Evolutionary conservation across 257 asterid genomes (phyloP).

Genomic region (Fraxinus pennsylvanica): DNA sequence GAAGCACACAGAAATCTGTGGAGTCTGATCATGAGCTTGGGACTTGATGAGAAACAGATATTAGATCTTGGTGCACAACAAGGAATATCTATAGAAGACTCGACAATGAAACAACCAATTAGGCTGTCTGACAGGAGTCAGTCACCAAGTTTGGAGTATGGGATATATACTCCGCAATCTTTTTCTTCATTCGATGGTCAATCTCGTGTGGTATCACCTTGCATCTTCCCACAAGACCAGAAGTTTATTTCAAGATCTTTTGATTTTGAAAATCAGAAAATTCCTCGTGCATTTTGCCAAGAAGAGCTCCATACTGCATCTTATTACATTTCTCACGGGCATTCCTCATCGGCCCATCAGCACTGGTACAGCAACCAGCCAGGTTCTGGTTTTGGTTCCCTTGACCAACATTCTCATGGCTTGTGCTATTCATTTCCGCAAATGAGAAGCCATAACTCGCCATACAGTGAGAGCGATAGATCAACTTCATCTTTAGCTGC

Average conservation of each 20-base stretch:
- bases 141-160: conserved; percentile 39
- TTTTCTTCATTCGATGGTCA: conserved; percentile 35
- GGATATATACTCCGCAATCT: conserved; percentile 29
- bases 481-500: conserved; percentile 40
- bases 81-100: conserved; percentile 69
- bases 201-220: conserved; percentile 35
- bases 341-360: conserved; percentile 46
- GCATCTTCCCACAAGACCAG: conserved; percentile 48
- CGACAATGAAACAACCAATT: conserved; percentile 41
- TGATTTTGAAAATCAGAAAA: conserved; percentile 39
- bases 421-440: conserved; percentile 42
- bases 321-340: conserved; percentile 47
- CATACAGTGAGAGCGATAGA: conserved; percentile 36
- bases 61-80: conserved; percentile 63
- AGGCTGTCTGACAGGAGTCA: conserved; percentile 39
- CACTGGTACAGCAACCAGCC: conserved; percentile 44
- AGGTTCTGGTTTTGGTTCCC: conserved; percentile 32
- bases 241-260: conserved; percentile 40
- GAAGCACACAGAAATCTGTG: conserved; percentile 78
- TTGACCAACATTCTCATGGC: conserved; percentile 40
- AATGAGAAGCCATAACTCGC: conserved; percentile 37
- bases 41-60: conserved; percentile 80
- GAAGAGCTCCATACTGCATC: conserved; percentile 59
- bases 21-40: conserved; percentile 74
- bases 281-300: conserved; percentile 38